Evolutionary conservation across 768 basidiomycete genomes (phyloP), one percentile per base, ranked within the genome.

Genomic region (Termitomyces sp.): DNA sequence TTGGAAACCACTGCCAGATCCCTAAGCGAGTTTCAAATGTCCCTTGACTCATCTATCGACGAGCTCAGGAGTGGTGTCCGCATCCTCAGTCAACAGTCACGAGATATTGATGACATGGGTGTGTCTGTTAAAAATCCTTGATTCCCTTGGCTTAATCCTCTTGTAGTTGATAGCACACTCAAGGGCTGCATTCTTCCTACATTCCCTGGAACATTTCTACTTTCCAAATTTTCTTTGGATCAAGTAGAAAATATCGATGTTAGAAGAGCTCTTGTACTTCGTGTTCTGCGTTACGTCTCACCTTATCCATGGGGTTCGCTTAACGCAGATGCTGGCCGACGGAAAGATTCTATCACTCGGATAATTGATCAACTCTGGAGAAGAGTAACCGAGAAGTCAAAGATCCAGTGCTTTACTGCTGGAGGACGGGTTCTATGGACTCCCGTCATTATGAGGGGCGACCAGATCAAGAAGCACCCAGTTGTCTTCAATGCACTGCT

Each of bases 231-330:
- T 9, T 61, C 68, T 2, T 65, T 84, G 0, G 50, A 65, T 36
- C 54, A 65, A 0, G 70, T 81, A 48, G 58, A 65, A 1, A 71
- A 79, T 42, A 68, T 69, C 0, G 61, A 70, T 18, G 65, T 81
- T 18, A 75, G 71, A 52, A 67, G 64, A 45, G 76, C 78, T 2
- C 64, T 85, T 45, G 66, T 85, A 59, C 69, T 80, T 44, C 80
- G 84, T 33, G 73, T 86, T 30, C 72, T 91, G 53, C 88, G 90
- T 14, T 88, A 84, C 64, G 72, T 85, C 43, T 92, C 91, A 0
- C 85, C 83, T 46, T 74, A 80, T 40, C 86, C 89, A 2, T 94
- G 92, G 92, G 92, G 92, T 5, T 83, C 83, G 48, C 64, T 79
- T 18, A 79, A 75, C 8, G 81, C 90, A 2, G 85, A 90, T 61